Evolutionary conservation across 1,139 yeast species (phyloP), one percentile per base, ranked within the genome.

Genomic region (Lodderomyces metapsilosis): DNA sequence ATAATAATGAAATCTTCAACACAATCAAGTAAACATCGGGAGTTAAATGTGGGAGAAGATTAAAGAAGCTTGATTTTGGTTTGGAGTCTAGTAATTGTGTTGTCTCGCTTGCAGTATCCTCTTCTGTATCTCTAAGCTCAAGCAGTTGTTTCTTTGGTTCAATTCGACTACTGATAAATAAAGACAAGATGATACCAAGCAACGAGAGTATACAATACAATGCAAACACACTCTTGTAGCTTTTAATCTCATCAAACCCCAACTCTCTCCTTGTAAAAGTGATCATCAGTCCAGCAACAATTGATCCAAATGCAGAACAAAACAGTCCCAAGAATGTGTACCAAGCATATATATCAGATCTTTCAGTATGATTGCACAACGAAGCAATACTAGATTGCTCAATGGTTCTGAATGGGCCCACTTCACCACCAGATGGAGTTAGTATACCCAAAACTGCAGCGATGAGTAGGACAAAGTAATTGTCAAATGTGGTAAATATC

Each of bases 311-410:
- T 0, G 75, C 73, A n/a, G 62, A 59, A 40, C 67, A 61, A 25
- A 66, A 56, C 15, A 59, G 53, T 0, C 74, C 74, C 36, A 66
- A 52, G 44, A 71, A 68, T 3, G 64, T 62, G 46, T 70, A 68
- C 74, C 75, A 70, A 2, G 73, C 64, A 47, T 65, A 71, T 23
- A 66, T 57, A 50, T 71, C 76, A 0, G 74, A 65, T 40, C 74
- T 52, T 18, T 64, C 53, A 10, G 54, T 46, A 4, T 56, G 52
- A 2, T 61, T 60, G 24, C 38, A 36, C 46, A 69, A 55, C 10
- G 68, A 59, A 0, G 74, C 73, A 32, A 70, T 60, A 1, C 68
- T 49, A 32, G 70, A 57, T 40, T 68, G 74, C 46, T 71, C 76
- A 17, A 69, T 58, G 3, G 73, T 62, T 41, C 74, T 55, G 48